Evolutionary conservation across 1,139 yeast genomes (phyloP), one percentile per base, ranked within the genome.

Genomic region (Kurtzmaniella quercitrusa): DNA sequence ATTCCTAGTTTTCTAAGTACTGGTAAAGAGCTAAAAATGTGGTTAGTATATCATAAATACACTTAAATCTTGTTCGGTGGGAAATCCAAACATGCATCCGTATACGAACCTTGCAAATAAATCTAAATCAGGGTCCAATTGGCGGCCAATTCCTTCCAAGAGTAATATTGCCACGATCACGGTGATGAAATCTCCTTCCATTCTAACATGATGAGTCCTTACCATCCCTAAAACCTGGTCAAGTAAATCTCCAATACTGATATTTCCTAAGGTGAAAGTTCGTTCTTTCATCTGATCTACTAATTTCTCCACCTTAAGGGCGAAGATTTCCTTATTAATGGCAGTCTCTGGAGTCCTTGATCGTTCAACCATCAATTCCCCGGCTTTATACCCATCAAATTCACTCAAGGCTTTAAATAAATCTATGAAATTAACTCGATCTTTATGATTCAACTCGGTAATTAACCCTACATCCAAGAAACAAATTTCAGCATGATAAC

Each of bases 161-260:
- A 93, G 71, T 43, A 93, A 66, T 33, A 93, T 90, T 1, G 98
- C 96, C 36, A 93, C 90, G 15, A 93, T 86, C 23, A 94, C 96
- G 21, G 96, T 89, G 40, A 93, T 84, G 58, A 93, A 93, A 61
- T 93, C 98, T 7, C 96, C 95, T 58, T 93, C 99, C 96, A 94
- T 87, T 58, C 97, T 76, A 17, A 93, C 98, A 62, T 94, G 99
- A 60, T 93, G 98, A 15, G 73, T 71, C 46, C 98, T 75, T 15
- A 94, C 98, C 97, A 93, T 90, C 1, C 82, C 72, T 48, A 93
- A 73, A 70, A 93, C 93, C 57, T 82, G 86, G 53, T 90, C 94
- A 46, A 93, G 70, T 48, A 94, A 71, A 58, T 91, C 98, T 3
- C 98, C 98, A 49, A 93, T 86, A 41, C 94, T 85, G 18, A 94